Evolutionary conservation across 2,329 filamentous ascomycete species (phyloP), one percentile per base, ranked within the genome.

Genomic region (Dothideomycetes sp.): DNA sequence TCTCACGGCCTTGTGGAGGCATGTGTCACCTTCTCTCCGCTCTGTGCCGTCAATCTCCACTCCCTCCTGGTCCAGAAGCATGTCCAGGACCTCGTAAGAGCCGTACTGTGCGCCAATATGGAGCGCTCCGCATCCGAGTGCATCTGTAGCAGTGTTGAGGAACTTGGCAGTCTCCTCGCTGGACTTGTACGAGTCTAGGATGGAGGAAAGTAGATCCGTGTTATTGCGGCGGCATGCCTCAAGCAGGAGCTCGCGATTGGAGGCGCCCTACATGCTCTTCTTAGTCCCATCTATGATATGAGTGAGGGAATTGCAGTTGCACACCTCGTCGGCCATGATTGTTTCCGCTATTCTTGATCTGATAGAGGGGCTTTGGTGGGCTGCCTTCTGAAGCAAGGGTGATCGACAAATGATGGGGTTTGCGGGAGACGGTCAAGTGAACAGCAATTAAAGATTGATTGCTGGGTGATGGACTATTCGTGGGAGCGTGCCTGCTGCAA

Each of bases 191-290:
- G 66, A 65, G 31, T 73, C 64, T 49, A 95, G 71, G 42, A 88
- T 73, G 53, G 91, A 81, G 52, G 75, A 65, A 41, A 96, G 77
- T 45, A 96, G 77, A 39, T 89, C 81, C 50, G 79, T 79, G 65
- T 96, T 95, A 72, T 96, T 89, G 56, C 87, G 77, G 45, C 89
- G 85, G 66, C 84, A 94, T 53, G 91, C 85, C 68, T 94, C 89
- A 63, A 96, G 77, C 52, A 96, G 75, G 55, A 84, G 75, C 68
- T 96, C 89, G 60, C 80, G 73, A 34, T 79, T 77, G 44, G 84
- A 84, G 51, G 89, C 89, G 59, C 89, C 91, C 45, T 47, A 22
- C 9, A 11, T 15, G 24, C 17, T 17, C 19, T 36, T 30, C 4
- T 4, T 22, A 31, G 34, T 17, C 30, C 29, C 27, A 16, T n/a